Evolutionary conservation across 2,329 filamentous ascomycete species (phyloP).

Genomic region (Annulohypoxylon truncatum): DNA sequence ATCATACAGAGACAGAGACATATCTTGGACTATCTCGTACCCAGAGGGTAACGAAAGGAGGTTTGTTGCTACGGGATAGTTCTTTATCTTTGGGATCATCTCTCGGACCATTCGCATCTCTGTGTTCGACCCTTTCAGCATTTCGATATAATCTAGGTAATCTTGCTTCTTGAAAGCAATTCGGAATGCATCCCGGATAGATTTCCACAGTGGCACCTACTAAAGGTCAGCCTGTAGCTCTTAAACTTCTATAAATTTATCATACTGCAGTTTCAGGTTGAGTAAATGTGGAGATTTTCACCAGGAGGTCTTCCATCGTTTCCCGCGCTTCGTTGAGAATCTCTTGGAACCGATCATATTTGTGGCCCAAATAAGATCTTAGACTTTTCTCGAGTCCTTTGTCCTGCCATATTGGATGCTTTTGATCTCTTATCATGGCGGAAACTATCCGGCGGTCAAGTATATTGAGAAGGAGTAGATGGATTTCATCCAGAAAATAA

Average conservation of each 20-base stretch:
- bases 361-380: neutral
- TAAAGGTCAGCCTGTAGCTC: neutral
- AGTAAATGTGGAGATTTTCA: neutral
- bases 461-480: neutral
- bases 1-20: conserved; percentile 1
- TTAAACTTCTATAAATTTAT: neutral
- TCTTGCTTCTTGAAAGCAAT: conserved; percentile 1
- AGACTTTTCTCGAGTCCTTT: neutral
- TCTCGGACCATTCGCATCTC: conserved; percentile 4
- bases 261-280: neutral
- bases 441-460: neutral
- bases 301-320: neutral
- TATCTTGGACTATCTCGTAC: neutral
- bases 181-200: neutral
- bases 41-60: neutral
- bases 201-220: neutral
- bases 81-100: neutral
- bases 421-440: neutral
- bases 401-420: neutral
- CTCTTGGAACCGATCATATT: neutral
- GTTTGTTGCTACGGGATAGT: no score
- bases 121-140: neutral
- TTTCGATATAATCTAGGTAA: neutral
- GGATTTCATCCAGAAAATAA: conserved; percentile 13
- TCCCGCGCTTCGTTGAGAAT: neutral